Percentiles rank a stretch among this genome's conserved stretches.
Evolutionary conservation across 108 stramenopile species (phyloP).

Genomic region (Nitzschia sp.): DNA sequence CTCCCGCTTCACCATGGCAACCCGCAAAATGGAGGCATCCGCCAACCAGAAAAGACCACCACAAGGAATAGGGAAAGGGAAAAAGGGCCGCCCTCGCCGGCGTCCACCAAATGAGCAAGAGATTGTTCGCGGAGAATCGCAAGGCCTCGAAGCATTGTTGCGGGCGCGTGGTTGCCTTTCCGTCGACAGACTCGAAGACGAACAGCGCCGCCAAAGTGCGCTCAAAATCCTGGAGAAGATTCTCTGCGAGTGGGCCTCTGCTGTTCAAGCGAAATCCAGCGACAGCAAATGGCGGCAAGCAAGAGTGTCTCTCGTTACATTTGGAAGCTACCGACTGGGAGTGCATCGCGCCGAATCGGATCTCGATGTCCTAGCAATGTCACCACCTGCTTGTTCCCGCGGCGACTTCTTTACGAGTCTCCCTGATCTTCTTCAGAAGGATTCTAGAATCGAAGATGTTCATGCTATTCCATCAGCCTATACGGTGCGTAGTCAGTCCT

Average conservation of each 20-base stretch:
- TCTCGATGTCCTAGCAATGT: slow-evolving; percentile 66
- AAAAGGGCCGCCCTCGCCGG: not conserved
- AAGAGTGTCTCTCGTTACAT: slow-evolving; percentile 36
- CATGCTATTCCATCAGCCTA: slow-evolving; percentile 66
- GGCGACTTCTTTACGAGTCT: slow-evolving; percentile 66
- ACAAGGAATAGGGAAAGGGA: not conserved
- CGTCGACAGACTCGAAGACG: slow-evolving; percentile 1
- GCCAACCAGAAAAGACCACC: too few relatives aligned
- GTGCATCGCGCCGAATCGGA: slow-evolving; percentile 73
- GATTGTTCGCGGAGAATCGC: not conserved
- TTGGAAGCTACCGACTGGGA: slow-evolving; percentile 76
- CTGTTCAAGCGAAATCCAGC: not conserved
- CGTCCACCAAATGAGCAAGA: not conserved
- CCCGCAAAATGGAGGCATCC: too few relatives aligned
- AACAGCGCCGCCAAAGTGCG: slow-evolving; percentile 10
- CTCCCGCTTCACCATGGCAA: too few relatives aligned
- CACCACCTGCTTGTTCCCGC: slow-evolving; percentile 44
- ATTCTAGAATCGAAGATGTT: slow-evolving; percentile 15
- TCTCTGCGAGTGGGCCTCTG: slow-evolving; percentile 26
- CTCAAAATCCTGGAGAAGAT: slow-evolving; percentile 33
- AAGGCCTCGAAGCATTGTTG: not conserved
- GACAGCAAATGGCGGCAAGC: not conserved
- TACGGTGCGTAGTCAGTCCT: slow-evolving; percentile 8
- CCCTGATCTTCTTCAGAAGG: slow-evolving; percentile 44
- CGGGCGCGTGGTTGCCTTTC: slow-evolving; percentile 6